Evolutionary conservation across 768 basidiomycete genomes (phyloP), one percentile per base, ranked within the genome.

Genomic region (Infundibulicybe gibba): DNA sequence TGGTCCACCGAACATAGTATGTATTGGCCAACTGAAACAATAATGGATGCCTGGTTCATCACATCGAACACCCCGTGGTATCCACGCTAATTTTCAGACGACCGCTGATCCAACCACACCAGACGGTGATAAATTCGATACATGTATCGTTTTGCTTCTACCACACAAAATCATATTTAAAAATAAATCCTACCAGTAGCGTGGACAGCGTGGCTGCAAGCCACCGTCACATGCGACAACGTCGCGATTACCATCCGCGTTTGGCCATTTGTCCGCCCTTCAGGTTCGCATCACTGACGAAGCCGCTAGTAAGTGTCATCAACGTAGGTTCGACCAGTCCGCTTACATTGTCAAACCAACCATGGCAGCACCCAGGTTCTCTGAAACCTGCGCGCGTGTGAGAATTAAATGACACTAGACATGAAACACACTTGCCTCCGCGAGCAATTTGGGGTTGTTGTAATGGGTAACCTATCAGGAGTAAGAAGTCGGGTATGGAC

Each of bases 371-470:
- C 94, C 94, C 25, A 97, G 64, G 66, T 91, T 74, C 61, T 90
- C 86, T 14, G 90, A 93, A 12, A 90, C 71, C 82, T 84, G 56
- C 50, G 16, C 10, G 21, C 38, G 34, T 21, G 20, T 15, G 55
- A 47, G 47, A 25, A 40, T 17, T 13, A 25, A 50, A 32, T 21
- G 30, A 20, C 21, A 33, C 12, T 14, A 48, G 41, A 47, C 32
- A 44, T 41, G 25, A 46, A 45, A 14, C 15, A 37, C 41, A 41
- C 60, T 33, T 61, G 91, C 83, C 69, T 97, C 93, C 16, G 94
- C 93, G 38, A 98, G 79, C 38, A 93, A 76, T 60, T 90, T 87
- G 9, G 94, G 83, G 68, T 97, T 95, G 71, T 98, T 92, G 77
- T 84, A 87, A 74, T 99, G 95, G 1, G 95, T 97, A 11, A 87